Evolutionary conservation across 768 basidiomycete genomes (phyloP), one percentile per base, ranked within the genome.

Genomic region (Suillus spraguei): DNA sequence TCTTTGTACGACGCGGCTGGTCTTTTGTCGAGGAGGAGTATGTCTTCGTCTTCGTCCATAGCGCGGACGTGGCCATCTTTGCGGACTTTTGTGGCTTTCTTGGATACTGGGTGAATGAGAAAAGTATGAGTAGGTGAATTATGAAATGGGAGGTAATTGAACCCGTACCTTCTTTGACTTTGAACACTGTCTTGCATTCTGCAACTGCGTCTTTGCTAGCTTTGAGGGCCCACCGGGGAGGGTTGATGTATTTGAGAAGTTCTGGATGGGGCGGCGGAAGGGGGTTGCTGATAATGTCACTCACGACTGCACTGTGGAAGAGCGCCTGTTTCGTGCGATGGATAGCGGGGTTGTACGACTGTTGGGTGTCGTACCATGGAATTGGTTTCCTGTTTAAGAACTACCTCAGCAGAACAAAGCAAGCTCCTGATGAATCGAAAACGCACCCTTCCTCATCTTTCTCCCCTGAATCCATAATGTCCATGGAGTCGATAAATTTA

Each of bases 301-400:
- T 78, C 22, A 90, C 87, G 11, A 94, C 82, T 2, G 94, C 94
- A 59, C 85, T 84, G 71, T 97, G 96, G 76, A 97, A 93, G 69
- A 95, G 87, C 14, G 95, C 95, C 79, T 97, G 95, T 73, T 96
- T 97, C 62, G 89, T 83, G 59, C 96, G 88, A 70, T 99, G 96
- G 38, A 97, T 81, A 4, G 92, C 86, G 2, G 97, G 95, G 69
- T 97, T 97, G 75, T 85, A 97, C 1, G 95, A 93, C 2, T 87
- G 77, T 4, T 81, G 78, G 0, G 89, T 83, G 63, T 90, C 86
- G 71, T 90, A 97, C 94, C 94, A 99, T 4, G 89, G 81, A 3
- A 70, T 68, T 11, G 81, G 84, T 46, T 82, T 79, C 17, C 93
- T 94, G 68, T 24, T 38, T 63, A 35, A 54, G n/a, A 24, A 44